Base-by-base conservation (phyloP, 495 filamentous ascomycete genomes). In the Corynascus novoguineensis region DNA sequence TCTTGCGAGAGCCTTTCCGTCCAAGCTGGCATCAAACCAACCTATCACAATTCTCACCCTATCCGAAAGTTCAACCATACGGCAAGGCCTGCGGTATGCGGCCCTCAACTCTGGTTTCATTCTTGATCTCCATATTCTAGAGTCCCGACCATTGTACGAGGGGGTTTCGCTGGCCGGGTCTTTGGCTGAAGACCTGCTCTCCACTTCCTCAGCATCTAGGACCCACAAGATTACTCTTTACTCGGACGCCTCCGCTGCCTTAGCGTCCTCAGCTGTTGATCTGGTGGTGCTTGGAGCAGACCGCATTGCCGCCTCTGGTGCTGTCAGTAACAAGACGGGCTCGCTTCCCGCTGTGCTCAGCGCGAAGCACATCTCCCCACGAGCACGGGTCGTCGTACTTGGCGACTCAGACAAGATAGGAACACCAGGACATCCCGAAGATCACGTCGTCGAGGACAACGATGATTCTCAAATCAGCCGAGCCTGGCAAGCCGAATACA, bases 271-370 rank as follows among this genome's bases (percentile, higher is more conserved):
- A 3, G 68, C 63, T 10, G 69, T 81, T 1, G 73, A 85, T 50
- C 56, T 83, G 8, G 62, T 88, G 7, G 62, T 87, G 0, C 70
- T 89, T 3, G 86, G 86, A 6, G 83, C 83, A 12, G 86, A 89
- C 53, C 70, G 77, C 15, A 83, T 88, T 31, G 76, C 81, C 10
- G 62, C 70, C 0, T 73, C 75, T 11, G 81, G 81, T 1, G 69
- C 72, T n/a, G 79, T 87, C 5, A 80, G 77, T 59, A 88, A 87
- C 69, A 89, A 89, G 63, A 83, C 76, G 0, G 85, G 86, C 4
- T 83, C 81, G 0, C 64, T 87, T 0, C 75, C 85, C 1, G 74
- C 76, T 3, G 74, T 80, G 0, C 68, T 85, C 1, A 68, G 75
- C 45, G 77, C 79, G 0, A 78, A 71, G 28, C 62, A 78, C 41